Evolutionary conservation across 306 rosid genomes (phyloP), one percentile per base, ranked within the genome.

Genomic region (Pterocarpus macrocarpus): DNA sequence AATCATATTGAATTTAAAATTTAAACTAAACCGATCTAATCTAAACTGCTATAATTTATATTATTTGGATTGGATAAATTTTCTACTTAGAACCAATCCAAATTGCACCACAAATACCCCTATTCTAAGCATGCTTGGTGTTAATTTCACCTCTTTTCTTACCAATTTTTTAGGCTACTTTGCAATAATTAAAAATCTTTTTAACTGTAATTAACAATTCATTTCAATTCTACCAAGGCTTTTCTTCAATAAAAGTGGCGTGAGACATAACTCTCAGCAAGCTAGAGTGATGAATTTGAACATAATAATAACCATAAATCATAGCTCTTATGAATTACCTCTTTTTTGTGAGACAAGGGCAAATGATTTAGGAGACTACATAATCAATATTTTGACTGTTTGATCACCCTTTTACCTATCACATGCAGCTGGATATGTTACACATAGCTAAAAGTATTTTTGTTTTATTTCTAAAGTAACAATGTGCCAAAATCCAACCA

Each of bases 401-500:
- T 5, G 50, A 57, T 83, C 66, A 28, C 16, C 49, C 74, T 65
- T 66, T 71, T 64, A 36, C 28, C 76, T 16, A 56, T 73, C 63
- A 16, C 43, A 32, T 71, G 64, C 50, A 62, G 56, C 68, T 57
- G 28, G 47, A 43, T 43, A 43, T 43, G 47, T 43, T 43, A 22
- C 28, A 43, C 11, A 43, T 8, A 43, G 47, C 8, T 43, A 43
- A 43, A 39, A 36, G 2, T 30, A n/a, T 77, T 56, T 8, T 38
- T 11, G 2, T 41, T 38, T 9, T 22, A 33, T 14, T 16, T 30
- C 0, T 17, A 63, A 55, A 55, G 44, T 28, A 71, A 70, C 9
- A 65, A 22, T 39, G 41, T 70, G 28, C 64, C 71, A 71, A 78
- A 78, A 62, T 67, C 72, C 53, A 69, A 81, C 53, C 70, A 64